These are phyloP conservation scores for Otatea glauca DNA, from an alignment of 176 grass and related monocot genomes.

Conservation along the genomic window DNA sequence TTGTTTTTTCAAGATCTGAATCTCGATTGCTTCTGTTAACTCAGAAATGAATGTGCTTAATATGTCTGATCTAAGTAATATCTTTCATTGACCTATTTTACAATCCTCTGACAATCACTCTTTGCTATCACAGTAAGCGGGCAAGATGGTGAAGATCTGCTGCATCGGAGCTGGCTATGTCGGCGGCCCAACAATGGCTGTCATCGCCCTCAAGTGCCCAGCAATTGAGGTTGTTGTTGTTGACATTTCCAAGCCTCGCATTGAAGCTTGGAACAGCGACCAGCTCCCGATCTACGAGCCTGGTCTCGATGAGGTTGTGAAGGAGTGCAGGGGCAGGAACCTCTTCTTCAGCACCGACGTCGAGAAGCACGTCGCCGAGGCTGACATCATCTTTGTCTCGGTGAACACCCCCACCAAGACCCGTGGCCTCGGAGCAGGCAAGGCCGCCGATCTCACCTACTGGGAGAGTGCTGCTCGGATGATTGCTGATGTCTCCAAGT, in stretches of 20 bases:
- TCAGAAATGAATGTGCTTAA: background rate
- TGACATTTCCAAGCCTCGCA: constrained; percentile 73
- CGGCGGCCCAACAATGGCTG: constrained; percentile 88
- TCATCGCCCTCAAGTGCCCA: constrained; percentile 88
- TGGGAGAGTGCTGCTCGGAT: constrained; percentile 96
- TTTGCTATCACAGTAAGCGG: constrained; percentile 20
- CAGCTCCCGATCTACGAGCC: constrained; percentile 86
- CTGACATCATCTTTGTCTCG: constrained; percentile 87
- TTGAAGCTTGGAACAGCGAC: constrained; percentile 90
- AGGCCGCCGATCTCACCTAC: constrained; percentile 90
- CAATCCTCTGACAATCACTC: background rate
- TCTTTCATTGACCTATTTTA: background rate
- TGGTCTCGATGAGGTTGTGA: constrained; percentile 80
- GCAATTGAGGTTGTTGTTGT: constrained; percentile 71
- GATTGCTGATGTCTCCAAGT: constrained; percentile 88
- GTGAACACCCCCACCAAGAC: constrained; percentile 95
- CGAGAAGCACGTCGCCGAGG: constrained; percentile 76
- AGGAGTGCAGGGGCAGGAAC: constrained; percentile 79
- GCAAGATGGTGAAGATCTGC: constrained; percentile 95
- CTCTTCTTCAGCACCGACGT: constrained; percentile 94
- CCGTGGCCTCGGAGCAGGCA: constrained; percentile 88
- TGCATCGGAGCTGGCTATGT: constrained; percentile 95
- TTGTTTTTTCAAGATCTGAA: constrained; percentile 39
- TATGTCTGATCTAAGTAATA: background rate
- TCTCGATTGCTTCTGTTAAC: background rate